Evolutionary conservation across 768 basidiomycete genomes (phyloP), one percentile per base, ranked within the genome.

Genomic region (Sarcodon sp.): DNA sequence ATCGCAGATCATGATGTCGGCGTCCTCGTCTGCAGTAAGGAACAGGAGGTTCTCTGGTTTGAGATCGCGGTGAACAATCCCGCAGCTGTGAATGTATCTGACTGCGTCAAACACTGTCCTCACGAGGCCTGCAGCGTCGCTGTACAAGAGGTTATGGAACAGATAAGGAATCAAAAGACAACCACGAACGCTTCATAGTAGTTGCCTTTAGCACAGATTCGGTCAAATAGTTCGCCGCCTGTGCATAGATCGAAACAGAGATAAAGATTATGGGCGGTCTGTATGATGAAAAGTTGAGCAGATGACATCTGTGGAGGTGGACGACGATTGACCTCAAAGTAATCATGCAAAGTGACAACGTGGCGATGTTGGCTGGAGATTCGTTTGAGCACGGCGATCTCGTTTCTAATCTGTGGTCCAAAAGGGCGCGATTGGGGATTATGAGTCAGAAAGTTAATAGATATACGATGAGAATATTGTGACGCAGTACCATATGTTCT

Each of bases 31-130:
- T 54, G 77, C 74, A 12, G 85, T 83, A 49, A 87, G 82, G 80
- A 98, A 99, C 33, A 99, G 73, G 18, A 99, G 77, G 66, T 99
- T 99, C 69, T 99, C 94, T 3, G 94, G 94, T 66, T 99, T 99
- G 52, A 99, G 68, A 60, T 99, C 93, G 55, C 96, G 77, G 59
- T 99, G 94, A 10, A 99, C 94, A 60, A 99, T 92, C 12, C 88
- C 92, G 49, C 80, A 73, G 33, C 79, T 76, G 61, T 99, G 94
- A 46, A 99, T 83, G 64, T 98, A 94, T 53, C 84, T 75, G 51
- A 98, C 93, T 11, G 92, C 83, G 45, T 72, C 72, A 56, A 89
- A 75, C 63, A 97, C 87, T 12, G 87, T 91, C 47, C 87, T 79
- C 6, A 99, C 74, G 45, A 99, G 81, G 39, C 69, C 75, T 3